These are phyloP conservation scores for Globisporangium splendens DNA, from an alignment of 352 stramenopile species.

Conservation along the genomic window DNA sequence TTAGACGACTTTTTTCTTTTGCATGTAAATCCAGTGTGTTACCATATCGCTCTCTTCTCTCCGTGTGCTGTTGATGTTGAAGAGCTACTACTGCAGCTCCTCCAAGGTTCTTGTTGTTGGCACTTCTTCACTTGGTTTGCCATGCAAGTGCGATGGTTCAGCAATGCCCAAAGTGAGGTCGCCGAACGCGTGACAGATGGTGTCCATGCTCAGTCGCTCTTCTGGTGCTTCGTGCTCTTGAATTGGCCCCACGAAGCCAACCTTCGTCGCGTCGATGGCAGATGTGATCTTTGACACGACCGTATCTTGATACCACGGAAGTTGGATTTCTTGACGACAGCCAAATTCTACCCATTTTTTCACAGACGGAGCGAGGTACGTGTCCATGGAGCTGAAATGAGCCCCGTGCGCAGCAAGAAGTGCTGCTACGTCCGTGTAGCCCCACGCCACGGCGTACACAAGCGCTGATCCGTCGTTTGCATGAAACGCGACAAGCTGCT, in stretches of 20 bases:
- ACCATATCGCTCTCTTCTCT: background rate
- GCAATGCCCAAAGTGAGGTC: no score
- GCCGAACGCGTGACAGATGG: conserved; percentile 20
- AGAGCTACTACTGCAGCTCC: background rate
- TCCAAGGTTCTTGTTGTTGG: background rate
- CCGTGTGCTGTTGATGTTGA: no score
- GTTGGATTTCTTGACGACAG: conserved; percentile 26
- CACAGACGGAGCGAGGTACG: conserved; percentile 45
- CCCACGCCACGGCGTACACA: conserved; percentile 64
- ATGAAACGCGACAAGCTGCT: conserved; percentile 57
- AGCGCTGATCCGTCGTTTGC: conserved; percentile 55
- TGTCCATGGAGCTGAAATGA: conserved; percentile 46
- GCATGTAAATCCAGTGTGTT: conserved; percentile 5
- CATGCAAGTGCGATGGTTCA: background rate
- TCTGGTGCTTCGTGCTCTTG: conserved; percentile 18
- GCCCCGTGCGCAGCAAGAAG: conserved; percentile 41
- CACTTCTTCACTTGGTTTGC: background rate
- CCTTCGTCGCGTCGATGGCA: background rate
- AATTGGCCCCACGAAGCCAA: conserved; percentile 28
- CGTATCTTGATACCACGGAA: conserved; percentile 13
- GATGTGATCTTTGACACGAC: background rate
- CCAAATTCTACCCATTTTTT: conserved; percentile 66
- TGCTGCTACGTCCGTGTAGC: conserved; percentile 28
- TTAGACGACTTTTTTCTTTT: conserved; percentile 10
- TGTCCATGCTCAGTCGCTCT: conserved; percentile 18